Percentiles rank a stretch among this genome's conserved stretches.
These are phyloP conservation scores for Penicillium ucsense DNA, from an alignment of 495 filamentous ascomycete species.

Conservation along the genomic window DNA sequence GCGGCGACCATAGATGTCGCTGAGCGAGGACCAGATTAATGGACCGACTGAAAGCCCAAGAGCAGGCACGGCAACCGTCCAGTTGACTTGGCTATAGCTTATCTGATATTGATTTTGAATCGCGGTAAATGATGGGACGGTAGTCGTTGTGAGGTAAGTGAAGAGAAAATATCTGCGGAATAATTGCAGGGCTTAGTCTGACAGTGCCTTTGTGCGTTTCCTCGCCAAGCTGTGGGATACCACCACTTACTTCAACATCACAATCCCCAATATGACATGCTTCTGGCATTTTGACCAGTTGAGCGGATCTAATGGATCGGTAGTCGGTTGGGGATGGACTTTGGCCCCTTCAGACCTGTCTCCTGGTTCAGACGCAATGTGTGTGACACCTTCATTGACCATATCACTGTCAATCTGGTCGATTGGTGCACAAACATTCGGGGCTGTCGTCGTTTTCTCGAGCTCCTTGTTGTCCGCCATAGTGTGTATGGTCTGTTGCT, in stretches of 20 bases:
- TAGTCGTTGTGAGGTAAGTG: slow-evolving; percentile 55
- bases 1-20: slow-evolving; percentile 50
- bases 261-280: slow-evolving; percentile 41
- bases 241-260: slow-evolving; percentile 44
- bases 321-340: slow-evolving; percentile 41
- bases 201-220: too few relatives aligned
- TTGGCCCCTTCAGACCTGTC: slow-evolving; percentile 25
- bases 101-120: slow-evolving; percentile 42
- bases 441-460: neutral
- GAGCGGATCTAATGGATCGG: slow-evolving; percentile 48
- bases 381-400: slow-evolving; percentile 2
- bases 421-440: too few relatives aligned
- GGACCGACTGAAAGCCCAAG: slow-evolving; percentile 50
- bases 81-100: slow-evolving; percentile 46
- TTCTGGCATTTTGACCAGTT: slow-evolving; percentile 47
- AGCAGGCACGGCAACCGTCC: slow-evolving; percentile 54
- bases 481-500: neutral
- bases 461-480: neutral
- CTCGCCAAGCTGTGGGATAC: too few relatives aligned
- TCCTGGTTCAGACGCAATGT: slow-evolving; percentile 5
- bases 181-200: neutral
- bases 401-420: neutral
- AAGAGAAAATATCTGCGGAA: slow-evolving; percentile 48
- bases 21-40: slow-evolving; percentile 47
- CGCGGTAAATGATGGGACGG: slow-evolving; percentile 47